Base-by-base conservation (phyloP, 1,284 basidiomycete species). In the Puccinia brachypodii region DNA sequence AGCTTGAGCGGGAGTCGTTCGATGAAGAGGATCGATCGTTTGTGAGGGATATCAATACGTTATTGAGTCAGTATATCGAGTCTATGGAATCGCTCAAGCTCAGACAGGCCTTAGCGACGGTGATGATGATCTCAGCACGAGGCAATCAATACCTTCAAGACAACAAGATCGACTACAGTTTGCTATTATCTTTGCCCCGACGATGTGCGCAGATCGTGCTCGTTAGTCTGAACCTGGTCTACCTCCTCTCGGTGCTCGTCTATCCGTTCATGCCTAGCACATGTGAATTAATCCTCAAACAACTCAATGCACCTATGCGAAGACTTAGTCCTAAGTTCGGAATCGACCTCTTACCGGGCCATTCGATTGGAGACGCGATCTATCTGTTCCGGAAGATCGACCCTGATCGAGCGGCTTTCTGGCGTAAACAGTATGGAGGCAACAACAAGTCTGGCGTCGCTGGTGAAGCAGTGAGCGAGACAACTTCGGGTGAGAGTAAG, bases 221-320 rank as follows among this genome's bases (percentile, higher is more conserved):
- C 66, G 92, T 96, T 19, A 74, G 71, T 28, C 36, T 95, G 87
- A 98, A 98, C 88, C 89, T 99, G 84, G 97, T 99, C 87, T 99
- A 97, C 87, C 88, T 92, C 40, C 90, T 99, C 81, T 93, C 94
- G 14, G 92, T 92, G 42, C 88, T 97, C 83, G 88, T 95, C 84
- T 93, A 96, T 86, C 96, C 97, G 0, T 99, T 95, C 91, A 98
- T 99, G 96, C 97, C 97, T 53, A 90, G 91, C 33, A 96, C 94
- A 0, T 91, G 92, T 36, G 91, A 91, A 28, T 89, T 91, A 11
- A 96, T 99, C 83, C 89, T 97, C 82, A 87, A 88, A 42, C 97
- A 99, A 86, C 90, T 99, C 84, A 94, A 97, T 86, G 96, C 95
- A 0, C 95, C 95, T 1, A 89, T 92, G 1, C 91, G 96, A 71